Evolutionary conservation across 768 basidiomycete species (phyloP), one percentile per base, ranked within the genome.

Genomic region (Candolleomyces aberdarensis): DNA sequence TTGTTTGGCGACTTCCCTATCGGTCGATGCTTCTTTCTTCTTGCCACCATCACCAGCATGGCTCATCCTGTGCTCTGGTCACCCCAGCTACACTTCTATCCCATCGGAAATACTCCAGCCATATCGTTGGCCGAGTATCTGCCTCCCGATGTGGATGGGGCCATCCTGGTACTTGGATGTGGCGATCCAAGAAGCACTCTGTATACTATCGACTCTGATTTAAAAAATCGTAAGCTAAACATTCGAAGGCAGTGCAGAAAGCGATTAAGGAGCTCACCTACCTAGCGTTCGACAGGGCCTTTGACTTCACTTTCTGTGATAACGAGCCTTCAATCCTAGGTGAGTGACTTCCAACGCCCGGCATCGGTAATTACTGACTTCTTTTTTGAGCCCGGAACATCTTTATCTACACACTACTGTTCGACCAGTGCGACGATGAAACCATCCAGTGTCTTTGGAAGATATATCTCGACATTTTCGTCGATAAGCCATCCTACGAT

Each of bases 101-200:
- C 85, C 2, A 72, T 85, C 15, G 85, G 86, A 39, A 86, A 86
- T 65, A 86, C 85, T 0, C 75, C 83, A 5, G 79, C 86, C 5
- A 70, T 81, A 4, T 80, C 73, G 49, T 70, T 87, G 14, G 80
- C 81, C 3, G 71, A 80, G 57, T 74, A 78, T 44, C 66, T 87
- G 4, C 69, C 81, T 59, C 78, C 79, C 0, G 83, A 83, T 62
- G 68, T 76, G 56, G 56, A 69, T n/a, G 83, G 81, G 5, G 68
- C 77, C n/a, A 67, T 85, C 22, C 72, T 87, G 3, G 75, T 85
- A 17, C 72, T 85, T 31, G 85, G 79, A 22, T 86, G 84, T 64
- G 85, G 85, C 15, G 86, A 87, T 64, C 79, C 81, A 11, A 72
- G 84, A 31, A 83, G 78, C 57, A 77, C 86, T 10, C 59, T 87